These are phyloP conservation scores for Cladosporium sphaerospermum DNA, from an alignment of 2,329 filamentous ascomycete genomes.

Conservation along the genomic window DNA sequence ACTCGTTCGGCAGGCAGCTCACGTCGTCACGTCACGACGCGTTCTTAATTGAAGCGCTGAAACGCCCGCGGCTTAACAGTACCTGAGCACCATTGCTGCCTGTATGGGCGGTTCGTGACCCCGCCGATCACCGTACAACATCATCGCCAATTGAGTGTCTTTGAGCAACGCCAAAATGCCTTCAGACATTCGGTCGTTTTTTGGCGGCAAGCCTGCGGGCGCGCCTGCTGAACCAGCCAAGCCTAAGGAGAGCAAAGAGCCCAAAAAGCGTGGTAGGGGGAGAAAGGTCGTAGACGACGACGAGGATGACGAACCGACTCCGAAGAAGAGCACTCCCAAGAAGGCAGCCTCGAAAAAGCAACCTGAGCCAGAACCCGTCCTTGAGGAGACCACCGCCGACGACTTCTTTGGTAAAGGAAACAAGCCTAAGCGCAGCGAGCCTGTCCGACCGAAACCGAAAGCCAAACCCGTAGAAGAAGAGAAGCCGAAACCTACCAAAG, in stretches of 20 bases:
- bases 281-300: constrained; percentile 74
- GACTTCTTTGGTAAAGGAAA: constrained; percentile 54
- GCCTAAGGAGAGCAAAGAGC: constrained; percentile 17
- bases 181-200: constrained; percentile 82
- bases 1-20: neutral
- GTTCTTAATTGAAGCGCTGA: constrained; percentile 4
- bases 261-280: constrained; percentile 43
- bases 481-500: constrained; percentile 34
- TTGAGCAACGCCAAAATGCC: constrained; percentile 53
- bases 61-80: neutral
- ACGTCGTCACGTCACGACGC: constrained; percentile 6
- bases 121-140: too few relatives aligned
- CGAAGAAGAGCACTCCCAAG: constrained; percentile 40
- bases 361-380: constrained; percentile 19
- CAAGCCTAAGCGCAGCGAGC: constrained; percentile 48
- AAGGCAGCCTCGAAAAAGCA: constrained; percentile 45
- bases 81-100: neutral
- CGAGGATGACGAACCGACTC: constrained; percentile 54
- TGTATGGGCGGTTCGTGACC: neutral
- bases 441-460: constrained; percentile 21
- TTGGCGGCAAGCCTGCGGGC: constrained; percentile 65
- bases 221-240: constrained; percentile 40
- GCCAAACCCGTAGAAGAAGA: constrained; percentile 15
- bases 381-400: constrained; percentile 54
- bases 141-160: neutral